Percentiles rank a stretch among this genome's conserved stretches.
Conservation (phyloP, 257 asterid genomes). For the Echites panduratus region DNA sequence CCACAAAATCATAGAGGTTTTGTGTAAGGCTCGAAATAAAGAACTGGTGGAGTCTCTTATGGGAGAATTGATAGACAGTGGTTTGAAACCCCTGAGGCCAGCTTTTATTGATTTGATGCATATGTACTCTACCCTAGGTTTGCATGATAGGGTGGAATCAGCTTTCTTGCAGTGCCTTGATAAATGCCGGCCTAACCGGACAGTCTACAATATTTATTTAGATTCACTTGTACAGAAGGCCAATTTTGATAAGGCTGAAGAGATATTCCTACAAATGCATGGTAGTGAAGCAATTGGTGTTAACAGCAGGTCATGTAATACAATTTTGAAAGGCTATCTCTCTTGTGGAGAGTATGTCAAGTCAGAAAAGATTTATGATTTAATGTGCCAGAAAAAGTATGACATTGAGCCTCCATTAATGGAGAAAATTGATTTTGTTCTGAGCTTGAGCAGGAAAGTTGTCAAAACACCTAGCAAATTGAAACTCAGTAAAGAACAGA, state of each 20-base stretch:
- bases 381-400: constrained; percentile 67
- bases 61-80: constrained; percentile 62
- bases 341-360: constrained; percentile 34
- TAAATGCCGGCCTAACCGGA: constrained; percentile 52
- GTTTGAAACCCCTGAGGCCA: constrained; percentile 56
- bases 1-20: constrained; percentile 65
- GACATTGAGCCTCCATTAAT: constrained; percentile 51
- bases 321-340: constrained; percentile 57
- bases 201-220: constrained; percentile 48
- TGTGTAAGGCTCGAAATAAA: constrained; percentile 48
- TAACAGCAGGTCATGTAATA: constrained; percentile 49
- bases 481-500: constrained; percentile 71
- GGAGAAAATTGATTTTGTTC: constrained; percentile 51
- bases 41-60: constrained; percentile 67
- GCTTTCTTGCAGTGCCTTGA: constrained; percentile 59
- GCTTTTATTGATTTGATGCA: constrained; percentile 63
- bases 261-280: constrained; percentile 58
- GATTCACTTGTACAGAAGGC: constrained; percentile 58
- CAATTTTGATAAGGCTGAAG: constrained; percentile 60
- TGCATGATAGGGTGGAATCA: constrained; percentile 55
- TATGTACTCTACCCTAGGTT: constrained; percentile 40
- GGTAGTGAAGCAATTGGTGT: constrained; percentile 56
- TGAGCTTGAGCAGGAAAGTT: constrained; percentile 36
- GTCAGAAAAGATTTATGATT: constrained; percentile 45
- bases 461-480: constrained; percentile 30